Evolutionary conservation across 441 rosid genomes (phyloP), one percentile per base, ranked within the genome.

Genomic region (Euphorbia celastroides): DNA sequence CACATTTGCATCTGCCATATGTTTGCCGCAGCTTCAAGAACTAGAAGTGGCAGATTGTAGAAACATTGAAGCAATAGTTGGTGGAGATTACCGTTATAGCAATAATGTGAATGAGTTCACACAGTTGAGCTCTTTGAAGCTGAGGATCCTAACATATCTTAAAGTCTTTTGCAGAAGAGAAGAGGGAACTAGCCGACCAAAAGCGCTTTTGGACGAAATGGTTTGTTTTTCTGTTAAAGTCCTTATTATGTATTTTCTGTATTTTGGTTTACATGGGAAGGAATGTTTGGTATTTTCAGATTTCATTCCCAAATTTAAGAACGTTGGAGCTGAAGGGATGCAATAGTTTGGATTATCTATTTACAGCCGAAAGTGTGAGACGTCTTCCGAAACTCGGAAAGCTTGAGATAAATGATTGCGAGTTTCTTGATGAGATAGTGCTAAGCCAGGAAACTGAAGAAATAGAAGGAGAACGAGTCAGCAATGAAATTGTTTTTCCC

Each of bases 351-450:
- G 30, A 55, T 16, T 12, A 71, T 41, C 0, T 75, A 26, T 72
- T 76, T 32, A 9, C 68, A 22, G 17, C 20, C 36, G 44, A 57
- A 4, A 5, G 65, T 12, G 48, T 69, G n/a, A 46, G 23, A 44
- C 13, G n/a, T 56, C 61, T 75, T 51, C 12, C 4, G n/a, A 71
- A 59, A 9, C 75, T 71, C 44, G 34, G 71, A 51, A 36, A 20
- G 20, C 66, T 75, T 71, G 38, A 48, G 17, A 30, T 75, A 63
- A 0, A 14, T 8, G 3, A 57, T 4, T 65, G 72, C 19, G 3
- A 6, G 0, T 4, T 12, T 4, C 17, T 75, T 32, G 70, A 64
- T 34, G 69, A 36, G 30, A 57, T 68, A 68, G 26, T 74, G 4
- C 38, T 10, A 1, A 28, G 26, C 16, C 60, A 59, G 57, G 66